A percentile compares a stretch with the other conserved stretches of the same genome.
phyloP scores from a whole-genome alignment of 331 rosid genomes.

The Malus hybrid region DNA sequence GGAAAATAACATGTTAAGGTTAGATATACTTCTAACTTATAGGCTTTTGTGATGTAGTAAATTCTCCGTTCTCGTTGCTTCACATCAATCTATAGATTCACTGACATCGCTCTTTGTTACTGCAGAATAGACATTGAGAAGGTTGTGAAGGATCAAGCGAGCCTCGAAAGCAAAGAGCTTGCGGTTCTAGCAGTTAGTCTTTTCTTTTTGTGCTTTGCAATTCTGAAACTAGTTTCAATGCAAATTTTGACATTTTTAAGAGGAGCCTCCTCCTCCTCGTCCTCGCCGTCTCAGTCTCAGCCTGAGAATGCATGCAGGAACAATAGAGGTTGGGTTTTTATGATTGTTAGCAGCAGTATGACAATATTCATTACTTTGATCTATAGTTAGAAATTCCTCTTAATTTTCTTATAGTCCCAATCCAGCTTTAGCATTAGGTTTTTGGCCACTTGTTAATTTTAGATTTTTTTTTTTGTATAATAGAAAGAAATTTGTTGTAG shows the following conservation, averaged over 20 bases:
- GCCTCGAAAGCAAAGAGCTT: slow-evolving; percentile 57
- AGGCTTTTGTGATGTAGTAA: not conserved
- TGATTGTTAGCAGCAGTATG: slow-evolving; percentile 55
- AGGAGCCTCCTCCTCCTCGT: not conserved
- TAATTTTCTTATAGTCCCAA: slow-evolving; percentile 14
- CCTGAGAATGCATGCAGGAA: slow-evolving; percentile 28
- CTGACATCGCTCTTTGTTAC: not conserved
- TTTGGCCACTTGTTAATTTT: not conserved
- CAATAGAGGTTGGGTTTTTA: slow-evolving; percentile 56
- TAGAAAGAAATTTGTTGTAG: not conserved
- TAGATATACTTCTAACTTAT: not conserved
- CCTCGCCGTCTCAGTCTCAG: not conserved
- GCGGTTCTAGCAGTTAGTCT: slow-evolving; percentile 60
- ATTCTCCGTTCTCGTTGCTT: not conserved
- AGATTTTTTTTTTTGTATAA: not conserved
- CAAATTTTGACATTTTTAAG: slow-evolving; percentile 28
- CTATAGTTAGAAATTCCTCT: slow-evolving; percentile 29
- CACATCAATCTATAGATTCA: not conserved
- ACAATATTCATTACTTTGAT: slow-evolving; percentile 49
- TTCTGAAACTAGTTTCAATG: slow-evolving; percentile 46
- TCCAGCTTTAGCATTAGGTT: not conserved
- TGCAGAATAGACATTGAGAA: slow-evolving; percentile 56
- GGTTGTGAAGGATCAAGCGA: slow-evolving; percentile 45
- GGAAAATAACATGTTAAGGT: slow-evolving; percentile 68
- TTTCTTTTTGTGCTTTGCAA: slow-evolving; percentile 50